A percentile compares a stretch with the other conserved stretches of the same genome.
These are phyloP conservation scores for Cladosporium sp. DNA, from an alignment of 2,329 filamentous ascomycete species.

Conservation along the genomic window DNA sequence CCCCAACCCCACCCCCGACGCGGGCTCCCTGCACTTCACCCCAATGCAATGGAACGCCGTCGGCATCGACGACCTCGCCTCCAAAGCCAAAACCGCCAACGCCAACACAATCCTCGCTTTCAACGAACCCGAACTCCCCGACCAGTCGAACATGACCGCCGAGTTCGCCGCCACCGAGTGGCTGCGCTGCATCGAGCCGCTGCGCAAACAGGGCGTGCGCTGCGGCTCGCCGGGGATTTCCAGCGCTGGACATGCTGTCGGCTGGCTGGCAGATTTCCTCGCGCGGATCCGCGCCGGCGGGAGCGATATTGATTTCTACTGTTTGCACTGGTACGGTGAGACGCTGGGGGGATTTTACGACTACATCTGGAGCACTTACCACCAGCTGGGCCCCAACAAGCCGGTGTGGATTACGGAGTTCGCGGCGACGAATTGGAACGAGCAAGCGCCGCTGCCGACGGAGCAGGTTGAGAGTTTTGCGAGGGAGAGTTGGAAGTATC, in stretches of 20 bases:
- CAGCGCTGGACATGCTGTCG: slow-evolving; percentile 30
- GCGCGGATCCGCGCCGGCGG: slow-evolving; percentile 26
- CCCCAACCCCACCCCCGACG: slow-evolving; percentile 28
- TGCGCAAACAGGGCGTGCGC: slow-evolving; percentile 29
- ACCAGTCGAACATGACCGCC: slow-evolving; percentile 34
- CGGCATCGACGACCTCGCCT: slow-evolving; percentile 28
- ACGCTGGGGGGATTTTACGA: slow-evolving; percentile 35
- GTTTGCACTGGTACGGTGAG: slow-evolving; percentile 36
- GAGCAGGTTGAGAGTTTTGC: slow-evolving; percentile 35
- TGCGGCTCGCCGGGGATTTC: slow-evolving; percentile 35
- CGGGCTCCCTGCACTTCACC: slow-evolving; percentile 30
- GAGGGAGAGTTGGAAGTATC: slow-evolving; percentile 30
- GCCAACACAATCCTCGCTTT: slow-evolving; percentile 28
- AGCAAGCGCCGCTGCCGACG: slow-evolving; percentile 25
- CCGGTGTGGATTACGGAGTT: slow-evolving; percentile 39
- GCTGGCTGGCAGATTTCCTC: slow-evolving; percentile 33
- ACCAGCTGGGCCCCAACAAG: slow-evolving; percentile 29
- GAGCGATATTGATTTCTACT: slow-evolving; percentile 34
- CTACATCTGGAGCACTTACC: slow-evolving; percentile 35
- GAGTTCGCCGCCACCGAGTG: slow-evolving; percentile 31
- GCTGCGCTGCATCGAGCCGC: slow-evolving; percentile 32
- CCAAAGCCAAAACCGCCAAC: slow-evolving; percentile 23
- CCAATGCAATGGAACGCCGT: slow-evolving; percentile 39
- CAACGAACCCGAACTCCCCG: slow-evolving; percentile 37
- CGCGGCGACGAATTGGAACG: slow-evolving; percentile 36